A percentile compares a stretch with the other conserved stretches of the same genome.
Conservation (phyloP, 1,284 basidiomycete species). For the Pseudozyma sp. region DNA sequence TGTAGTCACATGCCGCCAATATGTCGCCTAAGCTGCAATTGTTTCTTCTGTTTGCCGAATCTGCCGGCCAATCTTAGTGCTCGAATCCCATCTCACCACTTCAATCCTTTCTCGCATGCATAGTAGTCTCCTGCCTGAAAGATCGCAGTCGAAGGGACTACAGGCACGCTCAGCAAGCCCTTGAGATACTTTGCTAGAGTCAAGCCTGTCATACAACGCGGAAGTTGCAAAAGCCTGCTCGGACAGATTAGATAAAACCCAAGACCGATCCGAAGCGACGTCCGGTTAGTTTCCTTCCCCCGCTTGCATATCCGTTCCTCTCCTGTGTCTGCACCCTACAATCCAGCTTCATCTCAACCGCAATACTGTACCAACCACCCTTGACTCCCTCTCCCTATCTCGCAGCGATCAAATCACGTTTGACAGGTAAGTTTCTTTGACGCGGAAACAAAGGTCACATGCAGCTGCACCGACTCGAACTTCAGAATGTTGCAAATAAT, state of each 20-base stretch:
- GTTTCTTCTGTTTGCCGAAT: not conserved
- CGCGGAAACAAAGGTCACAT: not conserved
- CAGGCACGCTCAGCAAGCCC: not conserved
- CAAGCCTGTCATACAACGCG: no score
- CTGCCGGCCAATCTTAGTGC: not conserved
- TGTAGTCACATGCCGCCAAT: not conserved
- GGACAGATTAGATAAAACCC: not conserved
- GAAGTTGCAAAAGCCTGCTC: not conserved
- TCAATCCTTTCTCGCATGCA: no score
- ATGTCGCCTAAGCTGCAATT: not conserved
- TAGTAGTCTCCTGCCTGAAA: no score
- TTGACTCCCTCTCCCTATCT: not conserved
- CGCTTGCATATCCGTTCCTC: not conserved
- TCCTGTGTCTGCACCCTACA: not conserved
- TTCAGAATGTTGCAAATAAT: not conserved
- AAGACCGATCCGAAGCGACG: not conserved
- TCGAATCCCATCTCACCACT: no score
- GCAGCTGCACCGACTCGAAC: not conserved
- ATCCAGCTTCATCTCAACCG: not conserved
- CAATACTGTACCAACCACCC: not conserved
- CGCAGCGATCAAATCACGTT: not conserved
- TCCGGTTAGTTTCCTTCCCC: not conserved
- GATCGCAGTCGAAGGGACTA: no score
- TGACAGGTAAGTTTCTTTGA: not conserved
- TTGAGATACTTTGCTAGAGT: not conserved